A percentile compares a stretch with the other conserved stretches of the same genome.
Evolutionary conservation across 2,329 filamentous ascomycete genomes (phyloP).

Genomic region (Aspergillus japonicus): DNA sequence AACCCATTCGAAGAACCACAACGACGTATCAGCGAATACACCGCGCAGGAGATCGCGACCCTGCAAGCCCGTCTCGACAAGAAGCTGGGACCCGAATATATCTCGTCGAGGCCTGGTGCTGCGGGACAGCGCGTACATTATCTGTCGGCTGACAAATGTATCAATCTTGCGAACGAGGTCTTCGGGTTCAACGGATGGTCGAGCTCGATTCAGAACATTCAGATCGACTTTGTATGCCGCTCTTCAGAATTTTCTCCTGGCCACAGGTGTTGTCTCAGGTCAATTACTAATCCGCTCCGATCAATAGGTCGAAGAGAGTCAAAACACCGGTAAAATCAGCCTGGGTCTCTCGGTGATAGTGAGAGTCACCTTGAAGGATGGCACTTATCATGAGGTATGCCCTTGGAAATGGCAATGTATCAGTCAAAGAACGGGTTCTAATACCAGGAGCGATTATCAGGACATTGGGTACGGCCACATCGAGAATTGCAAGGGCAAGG

Average conservation of each 20-base stretch:
- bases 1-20: conserved; percentile 81
- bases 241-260: background rate
- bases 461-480: conserved; percentile 96
- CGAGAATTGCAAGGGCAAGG: conserved; percentile 94
- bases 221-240: conserved; percentile 78
- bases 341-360: conserved; percentile 88
- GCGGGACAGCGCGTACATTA: conserved; percentile 88
- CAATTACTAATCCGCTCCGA: conserved; percentile 1
- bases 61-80: conserved; percentile 84
- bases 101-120: conserved; percentile 80
- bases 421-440: conserved; percentile 3
- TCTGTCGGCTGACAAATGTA: conserved; percentile 93
- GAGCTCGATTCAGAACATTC: conserved; percentile 88
- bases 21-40: conserved; percentile 73
- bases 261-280: background rate
- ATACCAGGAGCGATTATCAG: conserved; percentile 30
- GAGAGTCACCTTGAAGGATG: conserved; percentile 84
- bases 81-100: conserved; percentile 92
- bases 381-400: conserved; percentile 81
- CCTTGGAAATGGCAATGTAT: background rate
- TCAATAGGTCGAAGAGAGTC: conserved; percentile 71
- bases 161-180: conserved; percentile 89
- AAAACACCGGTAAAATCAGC: conserved; percentile 73
- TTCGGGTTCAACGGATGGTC: conserved; percentile 99
- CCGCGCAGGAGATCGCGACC: conserved; percentile 84